These are phyloP conservation scores for Komagataella populi DNA, from an alignment of 805 yeast species.

Conservation along the genomic window DNA sequence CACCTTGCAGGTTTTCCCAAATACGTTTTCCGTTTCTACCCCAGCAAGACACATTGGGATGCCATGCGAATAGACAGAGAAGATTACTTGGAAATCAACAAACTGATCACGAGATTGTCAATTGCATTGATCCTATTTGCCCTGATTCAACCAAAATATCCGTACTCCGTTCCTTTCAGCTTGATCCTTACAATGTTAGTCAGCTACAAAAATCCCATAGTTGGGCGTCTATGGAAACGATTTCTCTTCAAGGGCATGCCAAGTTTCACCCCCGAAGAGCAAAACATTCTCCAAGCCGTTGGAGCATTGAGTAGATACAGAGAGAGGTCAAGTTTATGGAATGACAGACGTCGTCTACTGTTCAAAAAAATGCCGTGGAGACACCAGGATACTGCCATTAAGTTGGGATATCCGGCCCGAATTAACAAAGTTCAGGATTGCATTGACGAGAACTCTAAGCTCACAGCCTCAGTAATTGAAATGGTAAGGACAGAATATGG, in stretches of 20 bases:
- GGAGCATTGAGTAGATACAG: constrained; percentile 32
- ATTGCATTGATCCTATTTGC: constrained; percentile 15
- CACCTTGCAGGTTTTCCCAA: neutral
- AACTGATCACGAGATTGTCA: constrained; percentile 13
- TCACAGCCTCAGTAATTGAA: constrained; percentile 32
- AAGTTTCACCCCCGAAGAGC: neutral
- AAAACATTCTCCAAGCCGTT: constrained; percentile 17
- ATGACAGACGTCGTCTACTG: constrained; percentile 27
- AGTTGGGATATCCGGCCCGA: constrained; percentile 37
- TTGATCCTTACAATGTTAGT: neutral
- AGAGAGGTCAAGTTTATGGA: constrained; percentile 24
- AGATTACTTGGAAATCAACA: constrained; percentile 3
- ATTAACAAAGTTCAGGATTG: constrained; percentile 33
- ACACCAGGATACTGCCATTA: constrained; percentile 40
- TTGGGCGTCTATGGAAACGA: neutral
- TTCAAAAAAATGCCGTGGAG: constrained; percentile 35
- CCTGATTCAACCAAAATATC: constrained; percentile 9
- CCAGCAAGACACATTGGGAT: constrained; percentile 1
- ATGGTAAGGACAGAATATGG: constrained; percentile 20
- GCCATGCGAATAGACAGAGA: constrained; percentile 1
- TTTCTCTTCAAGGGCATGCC: neutral
- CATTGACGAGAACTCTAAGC: constrained; percentile 30
- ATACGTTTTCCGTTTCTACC: neutral
- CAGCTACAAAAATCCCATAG: neutral
- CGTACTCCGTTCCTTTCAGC: constrained; percentile 3